Base-by-base conservation (phyloP, 805 yeast species). In the Candida hispaniensis region DNA sequence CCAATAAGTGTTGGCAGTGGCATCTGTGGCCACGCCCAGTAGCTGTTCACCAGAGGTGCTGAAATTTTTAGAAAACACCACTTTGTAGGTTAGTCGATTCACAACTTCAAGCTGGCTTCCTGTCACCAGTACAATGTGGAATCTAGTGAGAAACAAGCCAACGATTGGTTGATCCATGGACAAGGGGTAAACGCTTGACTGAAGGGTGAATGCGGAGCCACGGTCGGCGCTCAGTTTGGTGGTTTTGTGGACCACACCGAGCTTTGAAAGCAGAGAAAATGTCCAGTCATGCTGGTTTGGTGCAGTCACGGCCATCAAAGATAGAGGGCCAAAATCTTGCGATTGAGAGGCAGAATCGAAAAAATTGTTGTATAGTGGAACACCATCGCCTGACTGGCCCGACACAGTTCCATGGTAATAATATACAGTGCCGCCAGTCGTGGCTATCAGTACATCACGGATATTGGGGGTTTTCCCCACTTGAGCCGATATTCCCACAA, bases 1-100 rank as follows among this genome's bases (percentile, higher is more conserved):
- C 98, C 98, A 91, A 46, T 62, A 79, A 0, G 97, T 80, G 1
- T 62, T 50, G 26, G 56, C 55, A 4, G 54, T 41, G 34, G 56
- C 54, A 47, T 79, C 93, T 2, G 64, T 61, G 2, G 66, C 48
- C 4, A 73, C 49, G 0, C 77, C 77, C 5, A 63, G 39, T 28
- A 67, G 47, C 28, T 64, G 69, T 26, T 50, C 50, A 4, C 51
- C 52, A 14, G 48, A 46, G 22, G 9, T 49, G 25, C 56, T 63
- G 39, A 71, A 51, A 1, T 59, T 50, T 23, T 64, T 64, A 22
- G 62, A 58, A 33, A 55, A 64, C 1, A 67, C 69, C 4, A 65
- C 48, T 29, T 66, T 55, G 38, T 67, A 69, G 42, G 64, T 71
- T 19, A 77, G 51, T 39, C 71, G 69, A 44, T 73, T 75, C 25